A percentile compares a stretch with the other conserved stretches of the same genome.
phyloP scores from a whole-genome alignment of 2,329 filamentous ascomycete species.

The Cercospora citrullina region DNA sequence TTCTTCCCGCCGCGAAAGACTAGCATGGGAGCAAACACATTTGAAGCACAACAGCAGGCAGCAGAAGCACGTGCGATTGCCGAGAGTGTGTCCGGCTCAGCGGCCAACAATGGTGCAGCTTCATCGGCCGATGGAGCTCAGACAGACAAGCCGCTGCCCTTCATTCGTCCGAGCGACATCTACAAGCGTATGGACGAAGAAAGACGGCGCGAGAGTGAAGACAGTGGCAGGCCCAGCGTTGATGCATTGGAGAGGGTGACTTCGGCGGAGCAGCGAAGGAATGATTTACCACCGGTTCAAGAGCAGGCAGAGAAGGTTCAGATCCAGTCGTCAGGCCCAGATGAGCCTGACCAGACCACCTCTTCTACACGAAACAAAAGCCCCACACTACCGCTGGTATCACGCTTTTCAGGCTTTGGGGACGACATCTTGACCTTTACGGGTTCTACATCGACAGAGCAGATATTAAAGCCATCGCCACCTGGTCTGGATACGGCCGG shows the following conservation, averaged over 20 bases:
- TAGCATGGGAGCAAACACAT: conserved; percentile 56
- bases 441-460: conserved; percentile 9
- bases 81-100: conserved; percentile 15
- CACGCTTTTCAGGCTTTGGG: conserved; percentile 46
- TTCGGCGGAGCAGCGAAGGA: conserved; percentile 32
- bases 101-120: conserved; percentile 12
- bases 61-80: conserved; percentile 25
- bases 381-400: conserved; percentile 45
- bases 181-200: conserved; percentile 72
- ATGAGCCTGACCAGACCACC: not conserved
- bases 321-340: not conserved
- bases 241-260: conserved; percentile 46
- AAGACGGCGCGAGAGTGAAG: conserved; percentile 57
- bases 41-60: conserved; percentile 20
- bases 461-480: not conserved
- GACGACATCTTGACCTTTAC: conserved; percentile 35
- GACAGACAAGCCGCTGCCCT: conserved; percentile 57
- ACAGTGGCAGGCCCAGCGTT: conserved; percentile 58
- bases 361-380: conserved; percentile 19
- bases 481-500: conserved; percentile 14
- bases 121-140: conserved; percentile 29
- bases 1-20: conserved; percentile 63
- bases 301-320: conserved; percentile 26
- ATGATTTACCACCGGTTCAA: conserved; percentile 26
- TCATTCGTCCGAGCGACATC: conserved; percentile 74